phyloP scores from a whole-genome alignment of 164 flowering plant species.

The Paratinospora sagittata region DNA sequence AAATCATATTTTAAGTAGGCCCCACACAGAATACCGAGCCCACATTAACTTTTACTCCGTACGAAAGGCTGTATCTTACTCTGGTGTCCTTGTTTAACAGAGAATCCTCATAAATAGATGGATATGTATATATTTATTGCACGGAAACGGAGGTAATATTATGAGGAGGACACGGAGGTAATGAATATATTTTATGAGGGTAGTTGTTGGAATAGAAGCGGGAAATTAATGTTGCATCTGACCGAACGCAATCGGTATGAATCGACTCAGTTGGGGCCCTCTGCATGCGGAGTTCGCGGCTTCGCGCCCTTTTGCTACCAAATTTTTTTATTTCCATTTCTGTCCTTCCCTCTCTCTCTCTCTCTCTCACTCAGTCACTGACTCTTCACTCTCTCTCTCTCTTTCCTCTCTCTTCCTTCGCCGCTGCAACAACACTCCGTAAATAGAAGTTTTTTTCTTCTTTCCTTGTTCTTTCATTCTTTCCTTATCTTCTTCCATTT shows the following conservation, averaged over 20 bases:
- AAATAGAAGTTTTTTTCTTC: not conserved
- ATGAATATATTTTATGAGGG: not conserved
- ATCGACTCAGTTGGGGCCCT: not conserved
- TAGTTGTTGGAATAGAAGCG: not conserved
- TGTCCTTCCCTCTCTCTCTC: not conserved
- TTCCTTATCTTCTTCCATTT: not conserved
- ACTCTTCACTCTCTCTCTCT: not conserved
- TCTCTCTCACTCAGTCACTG: not conserved
- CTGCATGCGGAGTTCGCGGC: not conserved
- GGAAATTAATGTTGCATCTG: not conserved
- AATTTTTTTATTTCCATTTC: not conserved
- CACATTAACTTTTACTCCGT: too few relatives aligned
- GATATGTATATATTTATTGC: too few relatives aligned
- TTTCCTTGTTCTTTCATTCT: not conserved
- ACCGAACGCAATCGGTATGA: not conserved
- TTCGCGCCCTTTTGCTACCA: constrained; percentile 6
- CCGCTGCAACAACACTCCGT: constrained; percentile 1
- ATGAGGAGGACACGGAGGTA: not conserved
- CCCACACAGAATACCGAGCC: too few relatives aligned
- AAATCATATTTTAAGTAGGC: too few relatives aligned
- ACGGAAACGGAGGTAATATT: too few relatives aligned
- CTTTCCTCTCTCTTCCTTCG: not conserved
- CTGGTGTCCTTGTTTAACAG: too few relatives aligned
- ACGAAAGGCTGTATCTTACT: too few relatives aligned
- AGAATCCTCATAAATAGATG: too few relatives aligned